Conservation (phyloP, 2,329 filamentous ascomycete genomes). For the Alternaria sp. region DNA sequence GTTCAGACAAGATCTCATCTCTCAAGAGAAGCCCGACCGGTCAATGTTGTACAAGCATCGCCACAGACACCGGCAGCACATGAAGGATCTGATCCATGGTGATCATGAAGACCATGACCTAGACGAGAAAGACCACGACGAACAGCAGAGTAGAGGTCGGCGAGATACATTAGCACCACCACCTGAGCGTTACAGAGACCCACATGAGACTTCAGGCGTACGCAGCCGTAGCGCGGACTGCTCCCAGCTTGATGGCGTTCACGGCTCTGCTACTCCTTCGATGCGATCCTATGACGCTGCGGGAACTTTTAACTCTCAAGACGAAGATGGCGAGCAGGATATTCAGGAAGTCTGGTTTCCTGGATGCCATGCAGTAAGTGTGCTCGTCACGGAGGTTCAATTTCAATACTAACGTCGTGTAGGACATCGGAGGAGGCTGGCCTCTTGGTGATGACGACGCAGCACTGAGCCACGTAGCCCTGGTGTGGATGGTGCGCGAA, state of each 20-base stretch:
- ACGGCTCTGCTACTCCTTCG: slow-evolving; percentile 32
- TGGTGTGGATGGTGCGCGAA: slow-evolving; percentile 74
- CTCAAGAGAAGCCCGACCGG: slow-evolving; percentile 48
- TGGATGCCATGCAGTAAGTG: slow-evolving; percentile 69
- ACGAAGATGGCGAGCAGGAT: slow-evolving; percentile 65
- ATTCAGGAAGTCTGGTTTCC: slow-evolving; percentile 84
- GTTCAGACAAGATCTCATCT: slow-evolving; percentile 73
- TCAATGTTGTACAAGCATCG: slow-evolving; percentile 37
- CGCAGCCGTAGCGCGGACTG: slow-evolving; percentile 41
- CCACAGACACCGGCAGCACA: slow-evolving; percentile 29
- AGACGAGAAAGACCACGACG: slow-evolving; percentile 15
- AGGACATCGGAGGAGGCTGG: slow-evolving; percentile 81
- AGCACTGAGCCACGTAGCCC: slow-evolving; percentile 70
- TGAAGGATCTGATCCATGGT: slow-evolving; percentile 16
- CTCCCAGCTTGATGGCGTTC: slow-evolving; percentile 20
- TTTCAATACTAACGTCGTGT: slow-evolving; percentile 7
- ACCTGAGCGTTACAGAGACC: slow-evolving; percentile 39
- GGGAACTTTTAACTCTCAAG: slow-evolving; percentile 30
- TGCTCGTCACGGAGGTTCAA: not conserved
- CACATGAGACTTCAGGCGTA: slow-evolving; percentile 44
- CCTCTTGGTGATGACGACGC: slow-evolving; percentile 61
- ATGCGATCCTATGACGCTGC: slow-evolving; percentile 39
- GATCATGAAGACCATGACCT: slow-evolving; percentile 15
- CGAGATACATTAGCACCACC: slow-evolving; percentile 37
- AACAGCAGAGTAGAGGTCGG: slow-evolving; percentile 22